Evolutionary conservation across 1,139 yeast species (phyloP).

Genomic region (Kodamaea sp.): DNA sequence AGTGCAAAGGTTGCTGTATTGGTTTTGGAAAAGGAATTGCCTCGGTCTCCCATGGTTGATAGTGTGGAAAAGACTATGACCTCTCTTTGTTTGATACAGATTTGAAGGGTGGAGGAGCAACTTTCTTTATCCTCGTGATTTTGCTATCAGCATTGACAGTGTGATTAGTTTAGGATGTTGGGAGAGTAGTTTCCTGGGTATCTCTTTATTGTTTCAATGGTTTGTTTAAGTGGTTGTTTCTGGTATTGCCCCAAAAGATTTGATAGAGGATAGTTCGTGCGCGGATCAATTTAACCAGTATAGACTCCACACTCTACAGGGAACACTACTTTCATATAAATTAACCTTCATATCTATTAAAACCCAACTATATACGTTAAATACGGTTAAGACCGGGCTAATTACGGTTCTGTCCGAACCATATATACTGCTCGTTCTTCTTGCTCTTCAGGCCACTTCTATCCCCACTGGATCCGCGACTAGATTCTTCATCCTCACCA

Average conservation of each 20-base stretch:
- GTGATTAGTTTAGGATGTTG: too few species aligned
- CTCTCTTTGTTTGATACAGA: too few species aligned
- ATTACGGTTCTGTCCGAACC: slow-evolving; percentile 40
- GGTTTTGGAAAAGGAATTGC: slow-evolving; percentile 9
- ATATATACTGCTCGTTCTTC: slow-evolving; percentile 25
- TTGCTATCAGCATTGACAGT: too few species aligned
- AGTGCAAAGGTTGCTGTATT: slow-evolving; percentile 62
- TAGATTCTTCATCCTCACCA: slow-evolving; percentile 10
- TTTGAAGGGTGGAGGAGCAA: too few species aligned
- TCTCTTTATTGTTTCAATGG: not conserved
- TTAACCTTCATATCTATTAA: not conserved
- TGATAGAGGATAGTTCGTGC: too few species aligned
- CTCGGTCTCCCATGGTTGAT: not conserved
- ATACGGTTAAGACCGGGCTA: too few species aligned
- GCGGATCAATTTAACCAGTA: too few species aligned
- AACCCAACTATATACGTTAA: too few species aligned
- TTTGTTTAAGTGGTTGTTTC: not conserved
- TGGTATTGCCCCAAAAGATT: slow-evolving; percentile 1
- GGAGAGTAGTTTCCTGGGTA: too few species aligned
- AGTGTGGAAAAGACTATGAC: too few species aligned
- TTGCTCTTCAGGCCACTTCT: slow-evolving; percentile 5
- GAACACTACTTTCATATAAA: not conserved
- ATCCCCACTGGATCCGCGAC: not conserved
- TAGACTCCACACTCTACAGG: too few species aligned
- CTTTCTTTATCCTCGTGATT: too few species aligned